Evolutionary conservation across 2,329 filamentous ascomycete genomes (phyloP).

Genomic region (Pleoardoris graminearum): DNA sequence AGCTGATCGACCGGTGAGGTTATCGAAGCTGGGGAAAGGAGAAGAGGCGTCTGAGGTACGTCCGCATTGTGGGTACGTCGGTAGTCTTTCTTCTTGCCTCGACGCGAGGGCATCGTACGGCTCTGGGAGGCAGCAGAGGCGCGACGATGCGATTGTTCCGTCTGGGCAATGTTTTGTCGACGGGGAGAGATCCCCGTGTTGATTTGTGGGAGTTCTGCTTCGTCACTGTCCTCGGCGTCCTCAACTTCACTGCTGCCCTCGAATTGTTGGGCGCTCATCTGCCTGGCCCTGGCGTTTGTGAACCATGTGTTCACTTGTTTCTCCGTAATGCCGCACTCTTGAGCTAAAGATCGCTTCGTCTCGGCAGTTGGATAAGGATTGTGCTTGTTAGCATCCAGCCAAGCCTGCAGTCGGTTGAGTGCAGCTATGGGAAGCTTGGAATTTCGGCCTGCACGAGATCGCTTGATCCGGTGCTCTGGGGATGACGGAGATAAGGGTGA

Average conservation of each 20-base stretch:
- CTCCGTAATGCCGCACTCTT: conserved; percentile 38
- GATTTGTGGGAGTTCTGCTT: conserved; percentile 13
- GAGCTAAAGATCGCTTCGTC: conserved; percentile 33
- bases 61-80: conserved; percentile 17
- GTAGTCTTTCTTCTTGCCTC: conserved; percentile 46
- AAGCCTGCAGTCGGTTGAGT: conserved; percentile 30
- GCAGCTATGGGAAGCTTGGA: conserved; percentile 37
- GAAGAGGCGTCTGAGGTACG: conserved; percentile 12
- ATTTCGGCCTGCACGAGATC: conserved; percentile 35
- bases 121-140: conserved; percentile 13
- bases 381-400: conserved; percentile 34
- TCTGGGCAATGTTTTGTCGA: conserved; percentile 7
- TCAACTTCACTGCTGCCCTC: conserved; percentile 29
- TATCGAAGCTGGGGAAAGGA: conserved; percentile 13
- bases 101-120: conserved; percentile 19
- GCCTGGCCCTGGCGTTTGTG: conserved; percentile 39
- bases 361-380: conserved; percentile 38
- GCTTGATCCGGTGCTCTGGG: conserved; percentile 20
- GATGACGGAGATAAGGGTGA: conserved; percentile 16
- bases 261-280: conserved; percentile 19
- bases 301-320: conserved; percentile 44
- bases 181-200: conserved; percentile 9
- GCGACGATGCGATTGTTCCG: conserved; percentile 1
- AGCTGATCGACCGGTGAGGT: conserved; percentile 8
- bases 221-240: conserved; percentile 17